Percentiles rank a stretch among this genome's conserved stretches.
These are phyloP conservation scores for Carnegiea gigantea DNA, from an alignment of 179 eudicot genomes.

Conservation along the genomic window DNA sequence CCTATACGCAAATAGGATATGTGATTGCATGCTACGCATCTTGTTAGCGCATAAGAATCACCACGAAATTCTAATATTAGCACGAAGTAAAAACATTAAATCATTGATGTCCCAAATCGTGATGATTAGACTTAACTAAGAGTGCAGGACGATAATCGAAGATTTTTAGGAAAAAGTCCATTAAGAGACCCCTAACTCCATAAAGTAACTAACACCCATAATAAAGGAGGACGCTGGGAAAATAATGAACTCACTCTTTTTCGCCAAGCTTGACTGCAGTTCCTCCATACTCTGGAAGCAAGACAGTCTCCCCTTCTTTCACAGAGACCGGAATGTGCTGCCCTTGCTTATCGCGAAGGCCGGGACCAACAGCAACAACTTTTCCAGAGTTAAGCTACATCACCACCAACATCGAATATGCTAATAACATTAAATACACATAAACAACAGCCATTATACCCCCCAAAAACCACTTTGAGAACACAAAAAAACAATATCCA, in stretches of 20 bases:
- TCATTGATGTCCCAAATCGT: too few species aligned
- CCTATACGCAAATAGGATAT: too few species aligned
- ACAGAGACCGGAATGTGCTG: conserved; percentile 55
- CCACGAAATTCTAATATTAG: too few species aligned
- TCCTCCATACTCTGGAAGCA: conserved; percentile 81
- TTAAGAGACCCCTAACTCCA: background rate
- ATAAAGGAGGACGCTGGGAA: background rate
- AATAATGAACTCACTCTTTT: conserved; percentile 48
- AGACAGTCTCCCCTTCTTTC: conserved; percentile 76
- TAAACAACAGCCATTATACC: background rate
- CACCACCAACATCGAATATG: conserved; percentile 8
- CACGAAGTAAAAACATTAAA: too few species aligned
- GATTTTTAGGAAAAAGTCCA: background rate
- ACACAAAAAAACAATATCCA: background rate
- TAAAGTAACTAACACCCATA: background rate
- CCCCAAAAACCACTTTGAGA: too few species aligned
- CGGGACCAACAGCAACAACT: conserved; percentile 80
- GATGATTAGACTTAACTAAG: too few species aligned
- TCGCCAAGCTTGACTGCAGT: conserved; percentile 74
- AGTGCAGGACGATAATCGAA: too few species aligned
- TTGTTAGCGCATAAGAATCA: too few species aligned
- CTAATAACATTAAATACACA: background rate
- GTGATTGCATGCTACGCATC: background rate
- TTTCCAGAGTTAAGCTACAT: conserved; percentile 77
- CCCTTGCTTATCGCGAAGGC: conserved; percentile 48